phyloP scores from a whole-genome alignment of 345 rosid species.

The Litchi chinensis region DNA sequence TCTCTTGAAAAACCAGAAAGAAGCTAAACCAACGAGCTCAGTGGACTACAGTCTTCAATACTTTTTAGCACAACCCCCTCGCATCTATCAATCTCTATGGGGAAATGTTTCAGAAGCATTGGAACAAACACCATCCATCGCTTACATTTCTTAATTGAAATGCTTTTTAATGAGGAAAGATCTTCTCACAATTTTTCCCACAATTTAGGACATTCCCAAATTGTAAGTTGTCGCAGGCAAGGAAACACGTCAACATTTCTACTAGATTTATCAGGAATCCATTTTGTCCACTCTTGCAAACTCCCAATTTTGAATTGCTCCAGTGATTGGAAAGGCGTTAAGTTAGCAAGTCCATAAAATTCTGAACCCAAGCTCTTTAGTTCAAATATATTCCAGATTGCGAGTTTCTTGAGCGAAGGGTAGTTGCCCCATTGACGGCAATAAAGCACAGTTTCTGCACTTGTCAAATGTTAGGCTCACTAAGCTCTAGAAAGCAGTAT shows the following conservation, averaged over 20 bases:
- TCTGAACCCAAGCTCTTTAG: slow-evolving; percentile 35
- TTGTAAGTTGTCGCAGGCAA: slow-evolving; percentile 29
- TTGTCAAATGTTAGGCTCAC: slow-evolving; percentile 23
- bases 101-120: slow-evolving; percentile 7
- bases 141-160: neutral
- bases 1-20: neutral
- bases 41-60: neutral
- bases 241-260: slow-evolving; percentile 29
- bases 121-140: slow-evolving; percentile 14
- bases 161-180: slow-evolving; percentile 21
- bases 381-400: slow-evolving; percentile 31
- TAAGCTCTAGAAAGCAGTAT: slow-evolving; percentile 27
- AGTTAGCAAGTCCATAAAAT: slow-evolving; percentile 29
- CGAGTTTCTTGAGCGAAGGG: slow-evolving; percentile 38
- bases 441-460: slow-evolving; percentile 23
- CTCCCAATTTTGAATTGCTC: slow-evolving; percentile 23
- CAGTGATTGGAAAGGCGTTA: slow-evolving; percentile 39
- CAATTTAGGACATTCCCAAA: slow-evolving; percentile 31
- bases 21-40: neutral
- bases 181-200: neutral
- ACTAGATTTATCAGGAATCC: slow-evolving; percentile 24
- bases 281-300: slow-evolving; percentile 27
- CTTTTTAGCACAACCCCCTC: slow-evolving; percentile 1
- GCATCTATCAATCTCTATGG: slow-evolving; percentile 7
- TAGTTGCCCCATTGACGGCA: slow-evolving; percentile 47